Evolutionary conservation across 2,329 filamentous ascomycete genomes (phyloP).

Genomic region (Plectosphaerella cucumerina): DNA sequence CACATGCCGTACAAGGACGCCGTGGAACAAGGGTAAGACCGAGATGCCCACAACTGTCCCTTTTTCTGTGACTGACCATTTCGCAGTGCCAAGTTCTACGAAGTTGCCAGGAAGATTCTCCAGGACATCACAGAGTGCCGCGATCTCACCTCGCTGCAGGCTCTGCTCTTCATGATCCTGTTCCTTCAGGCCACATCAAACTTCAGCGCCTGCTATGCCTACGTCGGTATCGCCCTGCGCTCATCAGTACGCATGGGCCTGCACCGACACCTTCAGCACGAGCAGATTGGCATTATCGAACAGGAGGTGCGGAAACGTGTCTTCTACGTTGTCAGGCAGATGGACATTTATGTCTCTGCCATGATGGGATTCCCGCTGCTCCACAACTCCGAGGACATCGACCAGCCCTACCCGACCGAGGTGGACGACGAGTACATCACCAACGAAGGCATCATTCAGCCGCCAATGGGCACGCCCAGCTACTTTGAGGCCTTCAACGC

Average conservation of each 20-base stretch:
- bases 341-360: slow-evolving; percentile 67
- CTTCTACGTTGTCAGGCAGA: slow-evolving; percentile 65
- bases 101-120: slow-evolving; percentile 60
- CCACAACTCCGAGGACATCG: slow-evolving; percentile 60
- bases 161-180: slow-evolving; percentile 73
- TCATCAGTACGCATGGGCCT: slow-evolving; percentile 74
- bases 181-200: slow-evolving; percentile 79
- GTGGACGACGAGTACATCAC: slow-evolving; percentile 67
- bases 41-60: neutral
- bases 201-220: slow-evolving; percentile 74
- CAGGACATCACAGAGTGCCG: slow-evolving; percentile 65
- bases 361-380: slow-evolving; percentile 63
- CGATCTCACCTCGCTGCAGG: slow-evolving; percentile 70
- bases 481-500: slow-evolving; percentile 64
- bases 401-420: slow-evolving; percentile 60
- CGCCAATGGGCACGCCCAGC: slow-evolving; percentile 52
- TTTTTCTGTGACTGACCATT: neutral
- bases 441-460: slow-evolving; percentile 48
- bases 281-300: slow-evolving; percentile 58
- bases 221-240: slow-evolving; percentile 72
- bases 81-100: slow-evolving; percentile 69
- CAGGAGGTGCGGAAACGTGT: slow-evolving; percentile 59
- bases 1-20: slow-evolving; percentile 43
- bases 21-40: slow-evolving; percentile 51
- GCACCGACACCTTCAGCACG: slow-evolving; percentile 66